Evolutionary conservation across 176 grass and related monocot genomes (phyloP).

Genomic region (Otatea glauca): DNA sequence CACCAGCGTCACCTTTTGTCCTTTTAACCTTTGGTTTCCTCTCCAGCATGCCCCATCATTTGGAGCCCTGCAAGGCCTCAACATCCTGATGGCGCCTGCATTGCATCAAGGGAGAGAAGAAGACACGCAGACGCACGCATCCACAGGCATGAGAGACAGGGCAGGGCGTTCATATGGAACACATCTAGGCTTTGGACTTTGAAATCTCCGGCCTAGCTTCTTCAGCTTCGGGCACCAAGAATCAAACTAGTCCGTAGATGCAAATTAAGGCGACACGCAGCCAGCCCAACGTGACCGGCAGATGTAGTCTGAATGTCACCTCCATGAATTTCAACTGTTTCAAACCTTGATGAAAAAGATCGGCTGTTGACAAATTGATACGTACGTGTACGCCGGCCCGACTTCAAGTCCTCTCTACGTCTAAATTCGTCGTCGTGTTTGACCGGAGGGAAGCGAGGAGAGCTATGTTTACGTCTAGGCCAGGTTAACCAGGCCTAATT

Average conservation of each 20-base stretch:
- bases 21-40: slow-evolving; percentile 2
- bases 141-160: background rate
- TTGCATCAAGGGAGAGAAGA: slow-evolving; percentile 12
- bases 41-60: slow-evolving; percentile 9
- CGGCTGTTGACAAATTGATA: background rate
- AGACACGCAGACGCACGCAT: background rate
- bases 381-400: background rate
- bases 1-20: background rate
- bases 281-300: slow-evolving; percentile 20
- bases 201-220: slow-evolving; percentile 5
- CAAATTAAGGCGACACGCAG: background rate
- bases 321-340: background rate
- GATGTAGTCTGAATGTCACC: slow-evolving; percentile 3
- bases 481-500: background rate
- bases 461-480: background rate
- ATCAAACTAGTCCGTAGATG: background rate
- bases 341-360: slow-evolving; percentile 11
- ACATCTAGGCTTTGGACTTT: slow-evolving; percentile 13
- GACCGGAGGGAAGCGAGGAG: background rate
- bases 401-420: background rate
- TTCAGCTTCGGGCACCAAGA: slow-evolving; percentile 14
- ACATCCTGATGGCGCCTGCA: slow-evolving; percentile 16
- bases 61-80: slow-evolving; percentile 10
- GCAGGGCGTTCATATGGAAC: background rate
- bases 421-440: background rate